Base-by-base conservation (phyloP, 73 alveolate genomes). In the Symbiodinium natans region DNA sequence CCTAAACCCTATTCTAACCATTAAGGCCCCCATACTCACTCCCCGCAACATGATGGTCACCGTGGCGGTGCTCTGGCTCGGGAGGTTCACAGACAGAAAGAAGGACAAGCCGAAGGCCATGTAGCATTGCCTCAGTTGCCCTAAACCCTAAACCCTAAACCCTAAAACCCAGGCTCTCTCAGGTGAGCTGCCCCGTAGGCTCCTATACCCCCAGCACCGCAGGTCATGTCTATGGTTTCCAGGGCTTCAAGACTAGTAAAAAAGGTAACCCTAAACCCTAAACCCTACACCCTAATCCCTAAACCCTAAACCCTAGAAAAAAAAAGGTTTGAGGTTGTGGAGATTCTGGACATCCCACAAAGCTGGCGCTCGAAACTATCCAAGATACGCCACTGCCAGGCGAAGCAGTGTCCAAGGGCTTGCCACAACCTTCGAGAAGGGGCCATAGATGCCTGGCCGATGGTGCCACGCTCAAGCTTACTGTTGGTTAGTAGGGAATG, bases 41-140 rank as follows among this genome's bases (percentile, higher is more conserved):
- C 86, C 73, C 39, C 29, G 95, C 68, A 15, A 73, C 95, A 88
- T 88, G 86, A 88, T 88, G 43, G 95, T 88, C 68, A 88, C 95
- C 6, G 95, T 88, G 95, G 95, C 95, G 2, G 95, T 88, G 48
- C 68, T 31, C 43, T 59, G 95, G 46, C 86, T 88, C 86, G 95
- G 74, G 73, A 88, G 34, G 71, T 88, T 88, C 86, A 88, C 85
- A 9, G 85, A 88, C 86, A 88, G 71, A 33, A 36, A 56, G 86
- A 88, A 88, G 73, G 82, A 63, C 11, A 23, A 13, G 82, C 38
- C 68, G 68, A 17, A 52, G 21, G 68, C 68, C 68, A 52, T 52
- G 68, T 52, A 52, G 68, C 68, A 52, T 27, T 52, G 68, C 68
- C 68, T 52, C 21, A 52, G 68, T 27, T 21, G 68, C 27, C 27